These are phyloP conservation scores for Venustampulla echinocandica DNA, from an alignment of 495 filamentous ascomycete genomes.

Conservation along the genomic window DNA sequence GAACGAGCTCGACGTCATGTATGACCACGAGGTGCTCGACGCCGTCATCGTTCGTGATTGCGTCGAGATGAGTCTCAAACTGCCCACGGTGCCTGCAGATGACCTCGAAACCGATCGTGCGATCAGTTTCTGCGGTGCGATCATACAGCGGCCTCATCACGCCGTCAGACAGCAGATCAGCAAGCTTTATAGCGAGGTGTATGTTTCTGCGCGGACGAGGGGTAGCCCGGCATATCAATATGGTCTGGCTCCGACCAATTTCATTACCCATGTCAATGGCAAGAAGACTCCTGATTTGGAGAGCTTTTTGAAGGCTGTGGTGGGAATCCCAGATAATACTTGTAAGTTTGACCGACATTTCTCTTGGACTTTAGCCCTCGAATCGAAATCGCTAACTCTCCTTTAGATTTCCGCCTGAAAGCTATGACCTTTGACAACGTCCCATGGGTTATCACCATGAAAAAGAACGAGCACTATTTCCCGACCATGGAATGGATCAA, in stretches of 20 bases:
- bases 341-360: slow-evolving; percentile 40
- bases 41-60: slow-evolving; percentile 82
- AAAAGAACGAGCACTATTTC: slow-evolving; percentile 99
- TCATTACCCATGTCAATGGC: slow-evolving; percentile 92
- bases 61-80: slow-evolving; percentile 64
- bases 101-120: slow-evolving; percentile 88
- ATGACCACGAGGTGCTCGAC: slow-evolving; percentile 74
- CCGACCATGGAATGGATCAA: slow-evolving; percentile 83
- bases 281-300: slow-evolving; percentile 71
- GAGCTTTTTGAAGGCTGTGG: slow-evolving; percentile 66
- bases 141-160: slow-evolving; percentile 88
- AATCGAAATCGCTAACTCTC: slow-evolving; percentile 17
- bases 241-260: slow-evolving; percentile 89
- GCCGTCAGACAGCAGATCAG: slow-evolving; percentile 95
- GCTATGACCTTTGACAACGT: slow-evolving; percentile 97
- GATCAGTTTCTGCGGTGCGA: slow-evolving; percentile 90
- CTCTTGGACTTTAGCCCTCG: slow-evolving; percentile 3
- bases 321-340: slow-evolving; percentile 87
- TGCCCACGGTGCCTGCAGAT: slow-evolving; percentile 80
- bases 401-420: slow-evolving; percentile 77
- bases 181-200: slow-evolving; percentile 94
- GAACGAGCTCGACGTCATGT: slow-evolving; percentile 92
- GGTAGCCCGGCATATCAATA: slow-evolving; percentile 90
- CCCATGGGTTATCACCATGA: slow-evolving; percentile 96
- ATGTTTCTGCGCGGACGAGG: slow-evolving; percentile 76